Evolutionary conservation across 768 basidiomycete species (phyloP).

Genomic region (Cubamyces sp.): DNA sequence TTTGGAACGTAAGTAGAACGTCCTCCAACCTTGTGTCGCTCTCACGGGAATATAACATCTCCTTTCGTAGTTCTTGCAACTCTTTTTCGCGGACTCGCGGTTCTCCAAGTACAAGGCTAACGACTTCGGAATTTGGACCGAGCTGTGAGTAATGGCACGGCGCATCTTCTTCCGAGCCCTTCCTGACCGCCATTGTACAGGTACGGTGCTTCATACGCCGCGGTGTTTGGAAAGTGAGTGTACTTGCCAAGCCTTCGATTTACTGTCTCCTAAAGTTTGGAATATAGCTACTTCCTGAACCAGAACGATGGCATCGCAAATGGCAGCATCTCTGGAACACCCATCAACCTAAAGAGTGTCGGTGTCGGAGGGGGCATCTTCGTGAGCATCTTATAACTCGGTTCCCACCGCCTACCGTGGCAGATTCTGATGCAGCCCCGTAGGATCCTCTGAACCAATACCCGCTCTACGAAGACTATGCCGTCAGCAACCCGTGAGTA

Average conservation of each 20-base stretch:
- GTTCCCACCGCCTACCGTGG: not conserved
- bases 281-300: constrained; percentile 49
- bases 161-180: not conserved
- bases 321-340: constrained; percentile 47
- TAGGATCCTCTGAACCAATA: constrained; percentile 52
- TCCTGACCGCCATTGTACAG: constrained; percentile 21
- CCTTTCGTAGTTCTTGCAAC: constrained; percentile 52
- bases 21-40: not conserved
- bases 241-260: not conserved
- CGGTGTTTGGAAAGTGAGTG: constrained; percentile 38
- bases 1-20: constrained; percentile 43
- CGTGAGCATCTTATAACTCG: constrained; percentile 36
- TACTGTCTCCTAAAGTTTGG: not conserved
- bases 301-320: constrained; percentile 59
- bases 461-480: constrained; percentile 58
- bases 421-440: not conserved
- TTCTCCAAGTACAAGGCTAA: constrained; percentile 50
- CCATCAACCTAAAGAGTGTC: constrained; percentile 58
- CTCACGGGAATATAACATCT: not conserved
- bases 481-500: constrained; percentile 48
- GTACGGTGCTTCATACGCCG: constrained; percentile 44
- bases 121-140: constrained; percentile 64
- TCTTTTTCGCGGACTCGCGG: constrained; percentile 56
- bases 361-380: constrained; percentile 66
- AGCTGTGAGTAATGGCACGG: constrained; percentile 43